phyloP scores from a whole-genome alignment of 148 eudicot species.

The Vaccinium myrtillus region DNA sequence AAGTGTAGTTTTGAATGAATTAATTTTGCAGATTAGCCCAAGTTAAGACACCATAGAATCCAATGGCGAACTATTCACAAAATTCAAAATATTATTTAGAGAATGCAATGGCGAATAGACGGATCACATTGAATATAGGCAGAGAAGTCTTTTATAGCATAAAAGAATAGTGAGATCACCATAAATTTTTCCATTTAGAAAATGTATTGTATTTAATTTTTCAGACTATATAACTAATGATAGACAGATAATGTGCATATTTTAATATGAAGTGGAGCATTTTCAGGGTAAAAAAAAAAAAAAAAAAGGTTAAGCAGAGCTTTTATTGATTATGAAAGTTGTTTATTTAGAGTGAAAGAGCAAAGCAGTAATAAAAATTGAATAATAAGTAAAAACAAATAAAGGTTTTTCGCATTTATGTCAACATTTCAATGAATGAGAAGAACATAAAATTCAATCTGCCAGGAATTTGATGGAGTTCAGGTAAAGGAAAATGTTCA shows the following conservation, averaged over 20 bases:
- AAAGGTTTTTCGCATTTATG: neutral
- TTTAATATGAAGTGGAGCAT: neutral
- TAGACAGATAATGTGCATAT: neutral
- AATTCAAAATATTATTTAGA: too few relatives aligned
- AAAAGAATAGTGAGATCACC: neutral
- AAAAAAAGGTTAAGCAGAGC: too few relatives aligned
- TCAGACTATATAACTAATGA: neutral
- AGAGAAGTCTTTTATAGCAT: too few relatives aligned
- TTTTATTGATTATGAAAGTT: neutral
- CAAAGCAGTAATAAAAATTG: neutral
- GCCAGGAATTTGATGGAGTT: neutral
- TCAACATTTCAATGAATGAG: neutral
- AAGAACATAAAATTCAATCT: conserved; percentile 4
- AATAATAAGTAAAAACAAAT: neutral
- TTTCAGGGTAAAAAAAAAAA: too few relatives aligned
- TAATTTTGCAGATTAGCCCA: too few relatives aligned
- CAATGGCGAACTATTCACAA: too few relatives aligned
- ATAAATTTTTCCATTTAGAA: neutral
- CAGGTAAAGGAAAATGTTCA: neutral
- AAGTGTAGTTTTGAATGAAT: too few relatives aligned
- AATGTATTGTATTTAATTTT: neutral
- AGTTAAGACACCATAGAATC: too few relatives aligned
- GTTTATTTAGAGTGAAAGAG: neutral
- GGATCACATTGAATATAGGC: too few relatives aligned
- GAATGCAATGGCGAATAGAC: too few relatives aligned